phyloP scores from a whole-genome alignment of 768 basidiomycete genomes.

The Auricularia sp. region DNA sequence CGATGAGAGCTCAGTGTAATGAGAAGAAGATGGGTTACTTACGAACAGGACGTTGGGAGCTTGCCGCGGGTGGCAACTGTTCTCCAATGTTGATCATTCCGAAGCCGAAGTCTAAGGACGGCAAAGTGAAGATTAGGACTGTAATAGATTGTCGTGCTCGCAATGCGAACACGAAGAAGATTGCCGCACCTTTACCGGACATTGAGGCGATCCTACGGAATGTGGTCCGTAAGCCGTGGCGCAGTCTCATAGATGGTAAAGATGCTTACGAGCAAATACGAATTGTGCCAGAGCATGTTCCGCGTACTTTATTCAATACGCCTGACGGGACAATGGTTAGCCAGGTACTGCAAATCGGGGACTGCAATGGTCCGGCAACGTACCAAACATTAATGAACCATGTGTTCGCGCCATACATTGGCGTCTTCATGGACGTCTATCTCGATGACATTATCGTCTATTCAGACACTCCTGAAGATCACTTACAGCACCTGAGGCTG shows the following conservation, averaged over 20 bases:
- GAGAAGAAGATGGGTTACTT: conserved; percentile 15
- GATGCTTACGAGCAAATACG: too few species aligned
- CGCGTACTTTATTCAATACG: conserved; percentile 8
- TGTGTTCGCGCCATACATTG: too few species aligned
- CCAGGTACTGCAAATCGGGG: conserved; percentile 12
- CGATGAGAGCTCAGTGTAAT: conserved; percentile 23
- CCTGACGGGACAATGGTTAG: conserved; percentile 11
- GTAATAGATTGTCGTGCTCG: conserved; percentile 6
- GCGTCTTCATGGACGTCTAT: too few species aligned
- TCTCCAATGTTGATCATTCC: conserved; percentile 9
- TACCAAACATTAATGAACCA: conserved; percentile 10
- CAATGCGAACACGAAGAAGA: conserved; percentile 7
- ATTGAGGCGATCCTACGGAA: too few species aligned
- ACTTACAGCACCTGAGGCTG: conserved; percentile 6
- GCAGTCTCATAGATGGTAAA: too few species aligned
- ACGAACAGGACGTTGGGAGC: conserved; percentile 7
- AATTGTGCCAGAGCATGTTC: too few species aligned
- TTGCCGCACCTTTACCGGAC: conserved; percentile 5
- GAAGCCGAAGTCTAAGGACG: background rate
- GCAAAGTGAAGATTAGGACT: background rate
- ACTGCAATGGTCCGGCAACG: conserved; percentile 12
- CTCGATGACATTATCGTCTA: conserved; percentile 9
- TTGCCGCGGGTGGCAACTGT: conserved; percentile 4
- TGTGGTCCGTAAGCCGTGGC: too few species aligned
- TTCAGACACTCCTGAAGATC: conserved; percentile 9